These are phyloP conservation scores for Skeletonema tropicum DNA, from an alignment of 108 stramenopile genomes.

Conservation along the genomic window DNA sequence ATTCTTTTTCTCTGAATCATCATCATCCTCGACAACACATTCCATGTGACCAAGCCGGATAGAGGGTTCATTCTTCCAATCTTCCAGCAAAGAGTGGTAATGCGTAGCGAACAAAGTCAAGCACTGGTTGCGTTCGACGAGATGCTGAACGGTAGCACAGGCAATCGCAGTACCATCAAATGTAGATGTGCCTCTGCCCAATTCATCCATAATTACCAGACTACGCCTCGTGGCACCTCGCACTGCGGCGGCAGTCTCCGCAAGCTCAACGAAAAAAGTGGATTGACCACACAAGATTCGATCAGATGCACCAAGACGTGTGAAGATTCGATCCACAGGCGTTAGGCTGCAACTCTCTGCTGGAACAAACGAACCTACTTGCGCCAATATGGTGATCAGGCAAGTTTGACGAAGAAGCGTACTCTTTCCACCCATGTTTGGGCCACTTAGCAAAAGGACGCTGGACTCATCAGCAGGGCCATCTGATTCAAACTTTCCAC, in stretches of 20 bases:
- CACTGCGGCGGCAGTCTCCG: constrained; percentile 97
- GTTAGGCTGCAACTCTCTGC: constrained; percentile 89
- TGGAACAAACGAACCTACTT: constrained; percentile 98
- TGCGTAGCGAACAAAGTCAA: constrained; percentile 98
- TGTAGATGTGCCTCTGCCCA: constrained; percentile 96
- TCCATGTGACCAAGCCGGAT: constrained; percentile 98
- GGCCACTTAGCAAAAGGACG: constrained; percentile 93
- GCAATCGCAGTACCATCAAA: constrained; percentile 99
- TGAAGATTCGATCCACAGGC: constrained; percentile 98
- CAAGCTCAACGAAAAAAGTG: constrained; percentile 99
- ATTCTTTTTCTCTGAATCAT: constrained; percentile 51
- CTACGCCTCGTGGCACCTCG: constrained; percentile 91
- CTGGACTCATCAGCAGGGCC: constrained; percentile 32
- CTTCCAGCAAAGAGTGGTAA: constrained; percentile 93
- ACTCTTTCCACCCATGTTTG: constrained; percentile 98
- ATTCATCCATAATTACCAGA: constrained; percentile 98
- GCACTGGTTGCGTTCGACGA: constrained; percentile 89
- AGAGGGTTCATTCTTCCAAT: constrained; percentile 82
- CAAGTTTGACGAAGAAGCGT: constrained; percentile 98
- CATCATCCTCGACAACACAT: constrained; percentile 87
- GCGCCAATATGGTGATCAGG: constrained; percentile 94
- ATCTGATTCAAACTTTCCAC: constrained; percentile 43
- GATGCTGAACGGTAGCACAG: constrained; percentile 92
- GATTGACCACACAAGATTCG: constrained; percentile 97
- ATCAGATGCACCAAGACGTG: constrained; percentile 98